Conservation (phyloP, 306 rosid genomes). For the Cicer arietinum region DNA sequence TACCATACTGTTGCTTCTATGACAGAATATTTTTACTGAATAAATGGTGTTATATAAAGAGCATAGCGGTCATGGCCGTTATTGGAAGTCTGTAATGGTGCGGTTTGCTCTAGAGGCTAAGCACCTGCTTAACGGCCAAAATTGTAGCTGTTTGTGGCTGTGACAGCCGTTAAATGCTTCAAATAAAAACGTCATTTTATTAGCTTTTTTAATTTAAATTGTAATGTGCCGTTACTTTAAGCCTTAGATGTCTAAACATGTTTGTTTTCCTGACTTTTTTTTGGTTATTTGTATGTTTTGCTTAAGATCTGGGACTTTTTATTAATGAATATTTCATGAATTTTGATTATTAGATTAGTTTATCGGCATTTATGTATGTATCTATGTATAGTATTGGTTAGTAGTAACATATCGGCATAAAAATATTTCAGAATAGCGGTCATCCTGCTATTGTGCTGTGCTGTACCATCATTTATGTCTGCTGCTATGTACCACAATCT, state of each 20-base stretch:
- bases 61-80: neutral
- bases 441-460: neutral
- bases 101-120: no score
- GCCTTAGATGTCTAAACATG: neutral
- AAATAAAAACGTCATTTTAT: neutral
- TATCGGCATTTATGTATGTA: neutral
- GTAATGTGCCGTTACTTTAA: neutral
- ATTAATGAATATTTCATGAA: neutral
- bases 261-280: neutral
- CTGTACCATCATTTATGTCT: neutral
- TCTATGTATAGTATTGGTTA: neutral
- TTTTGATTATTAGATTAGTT: neutral
- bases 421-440: neutral
- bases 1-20: neutral
- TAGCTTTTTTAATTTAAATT: neutral
- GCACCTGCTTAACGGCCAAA: neutral
- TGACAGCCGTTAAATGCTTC: neutral
- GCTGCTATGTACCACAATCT: neutral
- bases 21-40: slow-evolving; percentile 2
- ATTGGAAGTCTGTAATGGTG: neutral
- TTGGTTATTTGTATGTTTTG: neutral
- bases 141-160: slow-evolving; percentile 1
- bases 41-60: neutral
- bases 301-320: neutral
- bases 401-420: neutral